Evolutionary conservation across 805 yeast genomes (phyloP).

Genomic region (Metschnikowia lochheadii): DNA sequence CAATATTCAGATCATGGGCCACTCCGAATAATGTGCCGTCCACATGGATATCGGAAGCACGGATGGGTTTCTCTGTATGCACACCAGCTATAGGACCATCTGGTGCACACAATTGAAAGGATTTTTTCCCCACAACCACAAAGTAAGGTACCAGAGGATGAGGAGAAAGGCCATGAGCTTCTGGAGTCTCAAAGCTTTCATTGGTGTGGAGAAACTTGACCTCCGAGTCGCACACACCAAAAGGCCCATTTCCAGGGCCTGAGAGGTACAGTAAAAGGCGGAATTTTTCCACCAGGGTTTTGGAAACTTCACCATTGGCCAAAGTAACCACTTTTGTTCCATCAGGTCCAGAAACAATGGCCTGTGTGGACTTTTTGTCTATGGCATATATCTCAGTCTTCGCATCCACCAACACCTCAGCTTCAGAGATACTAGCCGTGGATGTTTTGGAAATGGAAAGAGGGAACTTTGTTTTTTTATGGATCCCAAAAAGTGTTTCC

Average conservation of each 20-base stretch:
- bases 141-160: constrained; percentile 15
- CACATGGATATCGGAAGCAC: constrained; percentile 37
- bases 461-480: constrained; percentile 30
- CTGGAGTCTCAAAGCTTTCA: not conserved
- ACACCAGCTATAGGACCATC: constrained; percentile 10
- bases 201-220: constrained; percentile 1
- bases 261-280: not conserved
- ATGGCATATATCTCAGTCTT: constrained; percentile 2
- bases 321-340: not conserved
- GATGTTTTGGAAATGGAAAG: constrained; percentile 18
- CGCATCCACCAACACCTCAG: not conserved
- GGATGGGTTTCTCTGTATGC: constrained; percentile 10
- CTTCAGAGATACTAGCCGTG: constrained; percentile 11
- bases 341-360: not conserved
- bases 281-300: not conserved
- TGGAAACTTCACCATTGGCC: not conserved
- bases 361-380: constrained; percentile 7
- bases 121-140: constrained; percentile 13
- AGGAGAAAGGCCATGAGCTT: constrained; percentile 3
- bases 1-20: constrained; percentile 24
- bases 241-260: not conserved
- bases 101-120: constrained; percentile 10
- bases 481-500: constrained; percentile 31
- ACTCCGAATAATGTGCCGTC: constrained; percentile 47
- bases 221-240: constrained; percentile 9